Evolutionary conservation across 1,284 basidiomycete species (phyloP), one percentile per base, ranked within the genome.

Genomic region (Mycena sp.): DNA sequence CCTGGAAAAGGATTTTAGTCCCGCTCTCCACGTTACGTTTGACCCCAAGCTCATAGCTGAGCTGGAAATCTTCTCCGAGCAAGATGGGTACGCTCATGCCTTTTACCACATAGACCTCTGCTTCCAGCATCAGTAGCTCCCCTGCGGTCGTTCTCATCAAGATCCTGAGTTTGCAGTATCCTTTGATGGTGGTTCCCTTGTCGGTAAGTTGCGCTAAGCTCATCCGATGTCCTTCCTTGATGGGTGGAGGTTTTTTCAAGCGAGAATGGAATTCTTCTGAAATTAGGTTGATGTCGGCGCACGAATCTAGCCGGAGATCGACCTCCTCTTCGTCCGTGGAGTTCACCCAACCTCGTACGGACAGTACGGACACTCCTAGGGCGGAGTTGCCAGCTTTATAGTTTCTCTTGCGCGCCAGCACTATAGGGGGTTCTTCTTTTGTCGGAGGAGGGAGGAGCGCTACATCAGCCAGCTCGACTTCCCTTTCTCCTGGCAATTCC

Each of bases 121-220:
- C 69, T 20, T 70, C 61, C 16, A 77, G 39, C 4, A 46, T 16
- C 1, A 80, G 25, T 0, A 41, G 9, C n/a, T 34, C 14, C 14
- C 75, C 76, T 1, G 70, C 56, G 13, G 30, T 57, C 1, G 52
- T 44, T 1, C 8, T 4, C 16, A 72, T 22, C 34, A 60, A 68
- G 7, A 76, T 30, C 14, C 50, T 39, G 10, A 73, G 39, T 7
- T 22, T 46, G 2, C 72, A 64, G 62, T 72, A 76, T 2, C 74
- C 72, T 25, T 61, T 22, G 7, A 74, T 65, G 20, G 44, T 46
- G 0, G 74, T 62, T 1, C 69, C 48, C 10, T 64, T 61, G 8
- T 55, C 62, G 9, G 74, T 76, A 18, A 76, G 64, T 37, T 75
- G 52, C 10, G 52, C 52, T 11, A 54, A 13, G 13, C 25, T 54